Evolutionary conservation across 1,284 basidiomycete genomes (phyloP).

Genomic region (Cryptococcus maquisensis): DNA sequence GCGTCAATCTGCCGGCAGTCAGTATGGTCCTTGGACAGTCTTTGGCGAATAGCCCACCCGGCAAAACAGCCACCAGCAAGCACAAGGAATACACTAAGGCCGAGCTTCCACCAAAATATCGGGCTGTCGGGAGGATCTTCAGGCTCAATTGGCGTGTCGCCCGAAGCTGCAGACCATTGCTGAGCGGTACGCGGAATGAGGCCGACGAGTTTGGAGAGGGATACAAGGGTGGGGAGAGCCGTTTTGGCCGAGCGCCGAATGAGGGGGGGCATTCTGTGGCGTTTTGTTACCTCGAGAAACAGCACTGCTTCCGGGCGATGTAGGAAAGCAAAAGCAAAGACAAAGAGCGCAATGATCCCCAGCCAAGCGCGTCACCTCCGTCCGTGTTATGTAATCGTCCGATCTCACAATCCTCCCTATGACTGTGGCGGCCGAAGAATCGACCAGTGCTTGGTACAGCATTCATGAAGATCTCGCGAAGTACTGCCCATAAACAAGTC

Average conservation of each 20-base stretch:
- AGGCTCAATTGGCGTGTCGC: slow-evolving; percentile 18
- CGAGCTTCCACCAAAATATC: slow-evolving; percentile 62
- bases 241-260: slow-evolving; percentile 1
- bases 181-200: slow-evolving; percentile 21
- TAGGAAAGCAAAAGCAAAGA: not conserved
- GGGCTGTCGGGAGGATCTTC: slow-evolving; percentile 42
- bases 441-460: too few species aligned
- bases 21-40: not conserved
- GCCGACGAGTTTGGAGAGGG: slow-evolving; percentile 36
- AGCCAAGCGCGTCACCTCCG: not conserved
- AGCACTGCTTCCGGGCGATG: not conserved
- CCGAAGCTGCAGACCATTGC: slow-evolving; percentile 11
- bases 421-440: too few species aligned
- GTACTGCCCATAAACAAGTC: too few species aligned
- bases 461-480: too few species aligned
- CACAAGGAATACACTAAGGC: slow-evolving; percentile 63
- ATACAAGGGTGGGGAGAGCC: slow-evolving; percentile 32
- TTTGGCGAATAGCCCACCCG: slow-evolving; percentile 57
- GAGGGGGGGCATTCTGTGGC: slow-evolving; percentile 10
- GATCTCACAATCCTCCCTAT: too few species aligned
- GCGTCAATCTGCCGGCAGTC: slow-evolving; percentile 58
- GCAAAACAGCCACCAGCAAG: slow-evolving; percentile 78
- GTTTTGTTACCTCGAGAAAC: not conserved
- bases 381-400: too few species aligned
- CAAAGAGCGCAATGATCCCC: not conserved